These are phyloP conservation scores for Talaromyces nanjingensis DNA, from an alignment of 495 filamentous ascomycete species.

Conservation along the genomic window DNA sequence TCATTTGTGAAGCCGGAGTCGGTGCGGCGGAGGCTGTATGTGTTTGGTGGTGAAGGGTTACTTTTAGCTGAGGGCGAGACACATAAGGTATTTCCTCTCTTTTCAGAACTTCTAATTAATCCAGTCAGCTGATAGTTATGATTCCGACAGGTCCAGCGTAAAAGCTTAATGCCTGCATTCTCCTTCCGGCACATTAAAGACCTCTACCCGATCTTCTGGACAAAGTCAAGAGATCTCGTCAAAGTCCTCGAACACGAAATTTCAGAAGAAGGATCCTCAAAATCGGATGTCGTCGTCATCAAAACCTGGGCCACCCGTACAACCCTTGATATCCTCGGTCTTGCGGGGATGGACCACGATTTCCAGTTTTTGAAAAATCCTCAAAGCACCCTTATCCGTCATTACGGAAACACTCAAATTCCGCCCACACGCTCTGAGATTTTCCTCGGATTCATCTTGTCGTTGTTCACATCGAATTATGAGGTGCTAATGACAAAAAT, in stretches of 20 bases:
- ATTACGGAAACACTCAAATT: conserved; percentile 47
- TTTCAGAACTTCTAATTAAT: not conserved
- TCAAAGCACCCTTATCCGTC: conserved; percentile 52
- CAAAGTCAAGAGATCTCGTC: conserved; percentile 50
- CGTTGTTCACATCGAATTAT: not conserved
- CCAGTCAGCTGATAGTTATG: not conserved
- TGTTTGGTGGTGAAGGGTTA: conserved; percentile 67
- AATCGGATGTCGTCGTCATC: conserved; percentile 45
- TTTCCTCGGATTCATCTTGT: conserved; percentile 31
- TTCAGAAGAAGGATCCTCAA: conserved; percentile 6
- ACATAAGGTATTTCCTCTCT: conserved; percentile 50
- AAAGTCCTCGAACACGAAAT: conserved; percentile 32
- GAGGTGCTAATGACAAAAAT: conserved; percentile 28
- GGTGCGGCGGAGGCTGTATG: conserved; percentile 49
- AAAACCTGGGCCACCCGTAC: conserved; percentile 59
- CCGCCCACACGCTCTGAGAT: conserved; percentile 18
- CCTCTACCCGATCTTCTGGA: conserved; percentile 79
- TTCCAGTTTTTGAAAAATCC: conserved; percentile 66
- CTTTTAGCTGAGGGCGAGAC: conserved; percentile 81
- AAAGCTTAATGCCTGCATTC: conserved; percentile 77
- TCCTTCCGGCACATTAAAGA: conserved; percentile 80
- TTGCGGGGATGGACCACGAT: conserved; percentile 77
- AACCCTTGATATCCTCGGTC: conserved; percentile 84
- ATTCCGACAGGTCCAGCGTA: conserved; percentile 52
- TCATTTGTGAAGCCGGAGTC: conserved; percentile 67